Percentiles rank a stretch among this genome's conserved stretches.
Evolutionary conservation across 1,139 yeast species (phyloP).

Genomic region (Geotrichum histeridarum): DNA sequence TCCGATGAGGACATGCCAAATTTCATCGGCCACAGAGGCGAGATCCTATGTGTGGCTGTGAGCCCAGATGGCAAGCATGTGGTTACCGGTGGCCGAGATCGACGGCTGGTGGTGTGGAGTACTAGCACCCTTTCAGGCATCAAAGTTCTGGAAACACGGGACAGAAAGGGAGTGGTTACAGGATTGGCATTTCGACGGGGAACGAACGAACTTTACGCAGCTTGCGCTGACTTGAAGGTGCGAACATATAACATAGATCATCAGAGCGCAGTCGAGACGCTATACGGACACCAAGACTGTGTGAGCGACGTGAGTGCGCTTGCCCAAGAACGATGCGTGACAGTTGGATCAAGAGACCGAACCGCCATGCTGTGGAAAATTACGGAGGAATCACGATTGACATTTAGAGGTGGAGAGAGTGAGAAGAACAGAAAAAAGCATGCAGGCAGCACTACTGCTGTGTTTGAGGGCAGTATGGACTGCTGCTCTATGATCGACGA

Average conservation of each 20-base stretch:
- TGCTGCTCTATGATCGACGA: constrained; percentile 90
- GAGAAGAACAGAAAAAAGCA: constrained; percentile 31
- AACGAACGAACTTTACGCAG: constrained; percentile 81
- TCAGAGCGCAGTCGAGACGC: constrained; percentile 78
- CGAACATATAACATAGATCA: constrained; percentile 84
- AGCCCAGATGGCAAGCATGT: constrained; percentile 83
- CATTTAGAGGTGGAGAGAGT: constrained; percentile 84
- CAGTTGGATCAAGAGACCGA: constrained; percentile 91
- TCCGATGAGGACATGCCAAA: constrained; percentile 33
- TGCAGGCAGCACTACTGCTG: constrained; percentile 34
- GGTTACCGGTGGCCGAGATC: constrained; percentile 87
- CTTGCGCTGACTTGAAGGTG: constrained; percentile 87
- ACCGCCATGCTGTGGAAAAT: constrained; percentile 96
- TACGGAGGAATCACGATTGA: constrained; percentile 86
- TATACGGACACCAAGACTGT: constrained; percentile 92
- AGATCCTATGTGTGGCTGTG: constrained; percentile 72
- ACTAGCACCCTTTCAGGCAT: constrained; percentile 69
- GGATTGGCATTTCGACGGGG: constrained; percentile 72
- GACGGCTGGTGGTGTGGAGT: constrained; percentile 79
- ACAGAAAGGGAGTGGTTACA: constrained; percentile 64
- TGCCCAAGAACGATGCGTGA: constrained; percentile 83
- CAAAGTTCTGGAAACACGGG: constrained; percentile 69
- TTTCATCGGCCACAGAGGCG: constrained; percentile 65
- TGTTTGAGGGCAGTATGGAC: constrained; percentile 80
- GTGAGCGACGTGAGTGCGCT: constrained; percentile 77